These are phyloP conservation scores for Botrytis deweyae DNA, from an alignment of 2,329 filamentous ascomycete species.

Conservation along the genomic window DNA sequence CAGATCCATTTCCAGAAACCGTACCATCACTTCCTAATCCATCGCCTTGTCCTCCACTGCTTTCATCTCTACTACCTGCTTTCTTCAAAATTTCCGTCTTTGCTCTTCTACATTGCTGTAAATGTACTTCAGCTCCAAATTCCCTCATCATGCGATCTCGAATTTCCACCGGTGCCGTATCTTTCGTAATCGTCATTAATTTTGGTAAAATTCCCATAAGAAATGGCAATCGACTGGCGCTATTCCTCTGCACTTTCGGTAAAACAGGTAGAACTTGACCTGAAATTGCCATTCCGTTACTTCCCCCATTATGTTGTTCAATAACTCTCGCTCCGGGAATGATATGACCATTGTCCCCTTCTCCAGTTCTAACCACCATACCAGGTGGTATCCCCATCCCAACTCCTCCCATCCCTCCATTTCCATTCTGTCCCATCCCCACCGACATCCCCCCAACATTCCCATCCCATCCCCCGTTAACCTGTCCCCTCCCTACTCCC, in stretches of 20 bases:
- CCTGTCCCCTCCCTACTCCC: conserved; percentile 6
- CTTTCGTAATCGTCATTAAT: conserved; percentile 56
- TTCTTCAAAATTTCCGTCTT: conserved; percentile 40
- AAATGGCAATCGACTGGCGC: conserved; percentile 48
- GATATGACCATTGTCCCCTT: conserved; percentile 21
- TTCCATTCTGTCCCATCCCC: conserved; percentile 14
- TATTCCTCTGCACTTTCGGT: conserved; percentile 39
- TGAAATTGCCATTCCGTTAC: conserved; percentile 30
- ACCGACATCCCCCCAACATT: conserved; percentile 5
- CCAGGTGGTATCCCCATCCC: conserved; percentile 11
- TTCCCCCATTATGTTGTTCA: conserved; percentile 36
- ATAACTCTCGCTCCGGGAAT: conserved; percentile 27
- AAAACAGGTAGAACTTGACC: conserved; percentile 31
- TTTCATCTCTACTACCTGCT: conserved; percentile 17
- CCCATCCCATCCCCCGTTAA: conserved; percentile 15
- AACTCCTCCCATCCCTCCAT: conserved; percentile 18
- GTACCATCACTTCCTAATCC: conserved; percentile 3
- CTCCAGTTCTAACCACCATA: background rate
- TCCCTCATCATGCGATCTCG: conserved; percentile 52
- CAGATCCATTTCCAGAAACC: background rate
- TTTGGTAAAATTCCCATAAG: conserved; percentile 59
- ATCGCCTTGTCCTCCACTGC: conserved; percentile 14
- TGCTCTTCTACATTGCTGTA: conserved; percentile 39
- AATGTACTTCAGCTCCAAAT: conserved; percentile 38
- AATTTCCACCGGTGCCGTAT: conserved; percentile 60